These are phyloP conservation scores for Paxillus ammoniavirescens DNA, from an alignment of 768 basidiomycete species.

Conservation along the genomic window DNA sequence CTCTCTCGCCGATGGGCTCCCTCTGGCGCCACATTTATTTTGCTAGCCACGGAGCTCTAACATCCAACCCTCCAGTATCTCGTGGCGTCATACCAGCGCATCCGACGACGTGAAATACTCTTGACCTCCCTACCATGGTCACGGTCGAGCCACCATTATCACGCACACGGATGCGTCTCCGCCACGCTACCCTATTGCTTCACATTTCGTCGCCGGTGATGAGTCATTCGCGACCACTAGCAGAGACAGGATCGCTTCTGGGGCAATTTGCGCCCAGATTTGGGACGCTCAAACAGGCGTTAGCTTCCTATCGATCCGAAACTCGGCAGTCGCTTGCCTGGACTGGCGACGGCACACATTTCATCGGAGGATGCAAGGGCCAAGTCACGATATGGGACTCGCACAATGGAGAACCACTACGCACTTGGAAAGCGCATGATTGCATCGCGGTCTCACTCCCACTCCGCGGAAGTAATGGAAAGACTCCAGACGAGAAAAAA, in stretches of 20 bases:
- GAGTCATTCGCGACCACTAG: slow-evolving; percentile 32
- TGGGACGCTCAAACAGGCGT: background rate
- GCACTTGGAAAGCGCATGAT: background rate
- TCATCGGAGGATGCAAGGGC: background rate
- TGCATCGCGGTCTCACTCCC: background rate
- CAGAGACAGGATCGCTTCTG: slow-evolving; percentile 1
- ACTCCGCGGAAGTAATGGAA: background rate
- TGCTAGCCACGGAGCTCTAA: too few relatives aligned
- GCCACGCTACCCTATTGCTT: too few relatives aligned
- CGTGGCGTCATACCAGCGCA: too few relatives aligned
- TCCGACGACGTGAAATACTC: too few relatives aligned
- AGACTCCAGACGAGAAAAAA: background rate
- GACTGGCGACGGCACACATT: background rate
- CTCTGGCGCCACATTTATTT: too few relatives aligned
- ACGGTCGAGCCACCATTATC: too few relatives aligned
- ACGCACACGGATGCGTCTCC: too few relatives aligned
- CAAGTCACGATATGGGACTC: background rate
- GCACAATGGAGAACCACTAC: background rate
- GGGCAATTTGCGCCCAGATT: background rate
- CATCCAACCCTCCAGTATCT: too few relatives aligned
- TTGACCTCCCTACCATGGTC: too few relatives aligned
- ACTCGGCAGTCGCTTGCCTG: background rate
- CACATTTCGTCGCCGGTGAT: too few relatives aligned
- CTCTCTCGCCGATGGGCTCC: too few relatives aligned
- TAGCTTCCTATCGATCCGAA: background rate